Evolutionary conservation across 2,329 filamentous ascomycete species (phyloP).

Genomic region (Pseudopyricularia cyperi): DNA sequence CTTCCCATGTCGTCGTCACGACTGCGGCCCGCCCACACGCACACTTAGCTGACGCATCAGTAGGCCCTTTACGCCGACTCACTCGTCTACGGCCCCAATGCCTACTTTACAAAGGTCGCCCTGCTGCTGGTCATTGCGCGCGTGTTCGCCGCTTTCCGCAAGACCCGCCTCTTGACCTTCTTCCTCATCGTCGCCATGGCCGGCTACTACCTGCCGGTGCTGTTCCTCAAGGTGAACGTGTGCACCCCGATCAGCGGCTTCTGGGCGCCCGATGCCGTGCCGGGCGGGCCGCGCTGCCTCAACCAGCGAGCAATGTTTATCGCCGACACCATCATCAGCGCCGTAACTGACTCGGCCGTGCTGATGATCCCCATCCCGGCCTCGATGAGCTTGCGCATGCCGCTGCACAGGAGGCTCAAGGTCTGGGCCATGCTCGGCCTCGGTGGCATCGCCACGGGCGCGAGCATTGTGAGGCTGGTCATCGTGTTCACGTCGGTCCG

Average conservation of each 20-base stretch:
- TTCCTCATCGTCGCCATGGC: constrained; percentile 27
- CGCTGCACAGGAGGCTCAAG: neutral
- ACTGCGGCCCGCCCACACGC: too few species aligned
- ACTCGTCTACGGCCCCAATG: neutral
- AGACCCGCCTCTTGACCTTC: constrained; percentile 18
- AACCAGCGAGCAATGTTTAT: constrained; percentile 1
- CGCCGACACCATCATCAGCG: constrained; percentile 1
- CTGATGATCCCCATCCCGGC: neutral
- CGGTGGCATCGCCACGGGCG: neutral
- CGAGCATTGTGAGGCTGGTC: neutral
- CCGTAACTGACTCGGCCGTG: neutral
- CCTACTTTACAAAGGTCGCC: constrained; percentile 1
- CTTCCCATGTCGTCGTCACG: neutral
- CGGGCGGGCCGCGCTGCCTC: neutral
- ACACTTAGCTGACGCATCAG: neutral
- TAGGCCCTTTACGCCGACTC: neutral
- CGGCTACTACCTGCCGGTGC: neutral
- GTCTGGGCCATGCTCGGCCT: neutral
- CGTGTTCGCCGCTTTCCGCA: neutral
- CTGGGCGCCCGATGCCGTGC: neutral
- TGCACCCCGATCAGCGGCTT: neutral
- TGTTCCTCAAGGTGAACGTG: neutral
- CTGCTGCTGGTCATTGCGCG: neutral
- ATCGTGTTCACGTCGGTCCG: neutral
- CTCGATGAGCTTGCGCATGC: neutral